Conservation (phyloP, 768 basidiomycete genomes). For the Naganishia antarctica region DNA sequence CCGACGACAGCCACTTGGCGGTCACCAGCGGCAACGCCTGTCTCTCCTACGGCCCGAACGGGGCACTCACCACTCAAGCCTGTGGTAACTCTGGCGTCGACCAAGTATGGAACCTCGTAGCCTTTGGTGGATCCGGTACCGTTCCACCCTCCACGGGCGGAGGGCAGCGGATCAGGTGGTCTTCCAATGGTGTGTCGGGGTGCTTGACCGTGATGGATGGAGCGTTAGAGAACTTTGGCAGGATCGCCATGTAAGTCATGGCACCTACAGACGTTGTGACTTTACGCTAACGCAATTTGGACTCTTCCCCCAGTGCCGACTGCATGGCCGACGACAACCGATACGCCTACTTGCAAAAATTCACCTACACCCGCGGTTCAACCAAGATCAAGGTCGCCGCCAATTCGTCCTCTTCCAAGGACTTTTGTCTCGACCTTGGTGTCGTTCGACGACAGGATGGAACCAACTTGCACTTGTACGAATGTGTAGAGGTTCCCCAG, state of each 20-base stretch:
- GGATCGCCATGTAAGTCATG: conserved; percentile 15
- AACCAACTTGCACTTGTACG: conserved; percentile 18
- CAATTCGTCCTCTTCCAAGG: background rate
- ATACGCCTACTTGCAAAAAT: conserved; percentile 8
- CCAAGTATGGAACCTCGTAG: conserved; percentile 33
- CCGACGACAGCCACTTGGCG: conserved; percentile 43
- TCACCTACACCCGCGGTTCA: conserved; percentile 7
- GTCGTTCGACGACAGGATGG: conserved; percentile 15
- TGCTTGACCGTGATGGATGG: conserved; percentile 19
- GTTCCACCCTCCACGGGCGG: background rate
- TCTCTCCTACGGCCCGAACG: conserved; percentile 37
- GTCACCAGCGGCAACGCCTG: conserved; percentile 47
- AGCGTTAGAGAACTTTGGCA: conserved; percentile 7
- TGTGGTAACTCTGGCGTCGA: conserved; percentile 46
- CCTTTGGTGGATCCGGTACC: conserved; percentile 2
- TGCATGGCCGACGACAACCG: conserved; percentile 4
- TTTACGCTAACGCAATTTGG: too few species aligned
- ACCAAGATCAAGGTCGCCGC: conserved; percentile 22
- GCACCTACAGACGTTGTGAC: too few species aligned
- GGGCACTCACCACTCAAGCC: conserved; percentile 40
- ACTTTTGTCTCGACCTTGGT: conserved; percentile 20
- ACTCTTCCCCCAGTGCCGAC: background rate
- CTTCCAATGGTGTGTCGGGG: conserved; percentile 9
- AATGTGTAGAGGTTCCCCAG: conserved; percentile 14
- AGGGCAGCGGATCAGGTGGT: conserved; percentile 12